These are phyloP conservation scores for Suillus spraguei DNA, from an alignment of 768 basidiomycete genomes.

Conservation along the genomic window DNA sequence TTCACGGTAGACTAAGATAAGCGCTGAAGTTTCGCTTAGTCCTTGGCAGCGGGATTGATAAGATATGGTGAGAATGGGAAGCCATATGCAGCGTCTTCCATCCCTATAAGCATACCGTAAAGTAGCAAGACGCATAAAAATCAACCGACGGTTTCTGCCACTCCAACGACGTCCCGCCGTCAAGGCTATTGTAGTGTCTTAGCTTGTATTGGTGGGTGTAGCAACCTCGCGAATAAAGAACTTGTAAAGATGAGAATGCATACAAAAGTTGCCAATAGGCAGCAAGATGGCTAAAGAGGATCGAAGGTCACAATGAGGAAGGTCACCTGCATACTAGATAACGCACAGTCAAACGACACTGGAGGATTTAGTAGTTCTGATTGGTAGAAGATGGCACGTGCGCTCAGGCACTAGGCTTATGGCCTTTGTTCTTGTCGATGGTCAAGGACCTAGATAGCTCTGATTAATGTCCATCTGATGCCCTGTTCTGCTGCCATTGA, in stretches of 20 bases:
- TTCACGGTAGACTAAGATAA: conserved; percentile 95
- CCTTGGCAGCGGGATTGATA: conserved; percentile 42
- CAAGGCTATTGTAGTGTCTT: conserved; percentile 63
- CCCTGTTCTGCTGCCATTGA: conserved; percentile 50
- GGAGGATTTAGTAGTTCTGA: neutral
- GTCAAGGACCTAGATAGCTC: neutral
- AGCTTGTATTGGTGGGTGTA: conserved; percentile 85
- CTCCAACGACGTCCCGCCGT: conserved; percentile 82
- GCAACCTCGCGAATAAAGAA: conserved; percentile 62
- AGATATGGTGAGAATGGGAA: conserved; percentile 86
- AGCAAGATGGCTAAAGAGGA: conserved; percentile 50
- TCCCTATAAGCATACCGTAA: conserved; percentile 51
- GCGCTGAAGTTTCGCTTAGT: conserved; percentile 66
- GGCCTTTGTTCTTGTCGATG: neutral
- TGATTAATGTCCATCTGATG: neutral
- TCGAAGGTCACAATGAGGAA: neutral
- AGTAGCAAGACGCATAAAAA: neutral
- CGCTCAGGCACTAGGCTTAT: neutral
- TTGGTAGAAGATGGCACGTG: neutral
- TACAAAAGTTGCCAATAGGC: conserved; percentile 69
- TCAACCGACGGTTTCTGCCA: conserved; percentile 83
- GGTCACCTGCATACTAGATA: neutral
- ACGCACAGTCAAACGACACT: conserved; percentile 29
- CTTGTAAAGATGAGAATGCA: conserved; percentile 69
- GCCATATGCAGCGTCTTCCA: conserved; percentile 94